These are phyloP conservation scores for Candida insectalens DNA, from an alignment of 805 yeast genomes.

Conservation along the genomic window DNA sequence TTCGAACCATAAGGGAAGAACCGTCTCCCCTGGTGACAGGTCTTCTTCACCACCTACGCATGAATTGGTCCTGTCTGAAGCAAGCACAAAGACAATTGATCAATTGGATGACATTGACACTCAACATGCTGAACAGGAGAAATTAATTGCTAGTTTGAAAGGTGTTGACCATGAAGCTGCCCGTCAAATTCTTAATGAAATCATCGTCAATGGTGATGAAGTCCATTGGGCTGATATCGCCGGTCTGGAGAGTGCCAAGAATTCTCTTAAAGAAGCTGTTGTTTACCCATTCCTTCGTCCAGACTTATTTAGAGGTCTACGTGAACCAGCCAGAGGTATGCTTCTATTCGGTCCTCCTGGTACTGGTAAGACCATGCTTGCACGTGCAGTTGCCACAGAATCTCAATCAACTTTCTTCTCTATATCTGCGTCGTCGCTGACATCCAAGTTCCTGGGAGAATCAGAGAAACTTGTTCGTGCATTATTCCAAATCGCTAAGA, in stretches of 20 bases:
- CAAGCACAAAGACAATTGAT: conserved; percentile 20
- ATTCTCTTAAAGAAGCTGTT: conserved; percentile 85
- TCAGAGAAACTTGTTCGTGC: conserved; percentile 91
- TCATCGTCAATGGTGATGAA: conserved; percentile 82
- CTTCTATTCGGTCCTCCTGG: conserved; percentile 96
- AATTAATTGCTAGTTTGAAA: conserved; percentile 33
- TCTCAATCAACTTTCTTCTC: conserved; percentile 88
- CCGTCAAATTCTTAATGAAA: conserved; percentile 76
- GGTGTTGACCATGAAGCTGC: conserved; percentile 81
- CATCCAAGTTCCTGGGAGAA: conserved; percentile 85
- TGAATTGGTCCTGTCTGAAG: not conserved
- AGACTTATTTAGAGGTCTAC: conserved; percentile 77
- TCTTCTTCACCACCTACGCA: not conserved
- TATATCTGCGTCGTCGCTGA: conserved; percentile 80
- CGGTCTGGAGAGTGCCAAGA: conserved; percentile 83
- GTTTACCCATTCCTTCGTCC: conserved; percentile 94
- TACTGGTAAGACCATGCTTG: conserved; percentile 97
- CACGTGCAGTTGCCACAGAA: conserved; percentile 94
- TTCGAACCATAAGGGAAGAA: not conserved
- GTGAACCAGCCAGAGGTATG: conserved; percentile 98
- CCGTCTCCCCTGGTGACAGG: not conserved
- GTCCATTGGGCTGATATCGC: conserved; percentile 95
- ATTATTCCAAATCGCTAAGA: conserved; percentile 72
- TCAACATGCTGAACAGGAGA: conserved; percentile 14
- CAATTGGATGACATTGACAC: conserved; percentile 10